phyloP scores from a whole-genome alignment of 208 protist genomes.

The Leishmania tropica region DNA sequence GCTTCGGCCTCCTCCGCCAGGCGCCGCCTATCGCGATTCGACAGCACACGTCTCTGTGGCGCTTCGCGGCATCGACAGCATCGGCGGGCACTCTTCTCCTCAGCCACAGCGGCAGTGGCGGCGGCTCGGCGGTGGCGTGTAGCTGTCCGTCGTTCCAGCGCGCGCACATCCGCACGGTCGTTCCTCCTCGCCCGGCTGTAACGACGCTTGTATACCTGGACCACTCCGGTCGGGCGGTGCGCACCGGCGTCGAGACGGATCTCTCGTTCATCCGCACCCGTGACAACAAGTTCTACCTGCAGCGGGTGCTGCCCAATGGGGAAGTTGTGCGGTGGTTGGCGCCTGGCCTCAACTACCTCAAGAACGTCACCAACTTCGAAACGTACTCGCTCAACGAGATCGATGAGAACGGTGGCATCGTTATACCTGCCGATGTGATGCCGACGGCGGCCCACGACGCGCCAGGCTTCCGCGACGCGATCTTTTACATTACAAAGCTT shows the following conservation, averaged over 20 bases:
- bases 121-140: constrained; percentile 1
- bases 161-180: constrained; percentile 75
- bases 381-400: constrained; percentile 88
- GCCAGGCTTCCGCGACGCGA: constrained; percentile 71
- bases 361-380: constrained; percentile 90
- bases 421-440: constrained; percentile 83
- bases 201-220: constrained; percentile 86
- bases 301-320: constrained; percentile 76
- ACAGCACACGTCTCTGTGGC: neutral
- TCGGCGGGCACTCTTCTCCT: neutral
- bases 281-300: constrained; percentile 93
- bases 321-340: constrained; percentile 85
- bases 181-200: constrained; percentile 79
- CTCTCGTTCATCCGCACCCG: constrained; percentile 81
- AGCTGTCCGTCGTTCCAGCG: constrained; percentile 2
- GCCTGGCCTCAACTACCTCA: constrained; percentile 80
- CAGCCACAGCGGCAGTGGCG: neutral
- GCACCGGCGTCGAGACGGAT: constrained; percentile 71
- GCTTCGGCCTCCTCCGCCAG: neutral
- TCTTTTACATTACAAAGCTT: constrained; percentile 76
- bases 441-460: constrained; percentile 69
- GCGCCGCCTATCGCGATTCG: neutral
- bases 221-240: constrained; percentile 56
- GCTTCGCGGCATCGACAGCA: neutral
- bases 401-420: constrained; percentile 83